Percentiles rank a stretch among this genome's conserved stretches.
phyloP scores from a whole-genome alignment of 148 eudicot genomes.

The Nyssa sinensis region DNA sequence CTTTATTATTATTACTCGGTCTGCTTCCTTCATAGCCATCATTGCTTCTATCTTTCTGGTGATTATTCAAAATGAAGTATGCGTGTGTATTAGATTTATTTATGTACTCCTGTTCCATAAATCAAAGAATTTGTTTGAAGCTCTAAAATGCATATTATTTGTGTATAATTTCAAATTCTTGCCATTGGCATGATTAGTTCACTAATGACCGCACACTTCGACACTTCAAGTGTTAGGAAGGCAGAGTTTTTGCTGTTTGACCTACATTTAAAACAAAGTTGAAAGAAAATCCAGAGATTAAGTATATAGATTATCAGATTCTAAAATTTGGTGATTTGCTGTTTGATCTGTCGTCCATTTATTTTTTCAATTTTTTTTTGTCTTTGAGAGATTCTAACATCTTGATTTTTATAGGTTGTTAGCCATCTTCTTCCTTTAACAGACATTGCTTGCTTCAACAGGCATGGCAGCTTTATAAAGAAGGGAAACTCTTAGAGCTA shows the following conservation, averaged over 20 bases:
- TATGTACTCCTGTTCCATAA: no score
- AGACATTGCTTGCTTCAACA: conserved; percentile 18
- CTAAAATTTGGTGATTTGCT: not conserved
- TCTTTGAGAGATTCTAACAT: not conserved
- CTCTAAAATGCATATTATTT: no score
- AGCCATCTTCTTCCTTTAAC: not conserved
- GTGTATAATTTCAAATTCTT: not conserved
- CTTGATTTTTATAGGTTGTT: not conserved
- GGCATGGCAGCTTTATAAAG: conserved; percentile 86
- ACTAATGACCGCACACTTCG: not conserved
- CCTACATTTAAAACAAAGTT: not conserved
- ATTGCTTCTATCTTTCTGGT: not conserved
- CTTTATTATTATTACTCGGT: not conserved
- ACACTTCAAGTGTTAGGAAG: not conserved
- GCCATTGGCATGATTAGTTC: not conserved
- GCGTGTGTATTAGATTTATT: no score
- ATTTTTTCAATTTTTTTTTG: not conserved
- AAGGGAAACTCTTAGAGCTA: conserved; percentile 66
- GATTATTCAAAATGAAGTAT: not conserved
- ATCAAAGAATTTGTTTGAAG: no score
- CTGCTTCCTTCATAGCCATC: not conserved
- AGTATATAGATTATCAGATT: not conserved
- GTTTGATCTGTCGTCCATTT: not conserved
- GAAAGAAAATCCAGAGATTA: not conserved
- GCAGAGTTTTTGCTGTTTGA: not conserved